These are phyloP conservation scores for Lachancea waltii DNA, from an alignment of 805 yeast genomes.

Conservation along the genomic window DNA sequence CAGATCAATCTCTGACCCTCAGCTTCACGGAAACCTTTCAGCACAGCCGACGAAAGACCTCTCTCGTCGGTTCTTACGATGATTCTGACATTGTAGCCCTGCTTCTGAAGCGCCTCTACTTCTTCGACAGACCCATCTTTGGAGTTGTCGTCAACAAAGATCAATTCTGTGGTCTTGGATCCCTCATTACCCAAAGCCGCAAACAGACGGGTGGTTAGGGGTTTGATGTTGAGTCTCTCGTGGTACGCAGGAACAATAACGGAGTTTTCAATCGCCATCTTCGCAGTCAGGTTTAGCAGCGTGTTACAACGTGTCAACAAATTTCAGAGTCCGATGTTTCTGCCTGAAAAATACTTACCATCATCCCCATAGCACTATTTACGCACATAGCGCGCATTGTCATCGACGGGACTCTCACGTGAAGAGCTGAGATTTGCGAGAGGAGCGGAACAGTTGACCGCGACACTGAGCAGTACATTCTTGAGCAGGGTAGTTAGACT, in stretches of 20 bases:
- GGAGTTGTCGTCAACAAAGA: conserved; percentile 47
- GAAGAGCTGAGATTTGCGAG: too few species aligned
- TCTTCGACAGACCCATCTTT: conserved; percentile 48
- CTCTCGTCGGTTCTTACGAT: conserved; percentile 46
- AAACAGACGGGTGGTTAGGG: conserved; percentile 42
- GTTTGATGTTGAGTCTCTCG: conserved; percentile 43
- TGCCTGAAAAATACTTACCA: too few species aligned
- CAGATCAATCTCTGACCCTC: conserved; percentile 43
- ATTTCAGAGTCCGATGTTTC: background rate
- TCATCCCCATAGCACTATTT: too few species aligned
- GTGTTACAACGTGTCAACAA: too few species aligned
- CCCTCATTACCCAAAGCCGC: conserved; percentile 41
- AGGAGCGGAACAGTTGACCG: too few species aligned
- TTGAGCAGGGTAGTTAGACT: too few species aligned
- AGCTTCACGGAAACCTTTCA: conserved; percentile 42
- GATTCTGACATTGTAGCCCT: conserved; percentile 43
- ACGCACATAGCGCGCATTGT: too few species aligned
- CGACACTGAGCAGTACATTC: too few species aligned
- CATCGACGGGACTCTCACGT: too few species aligned
- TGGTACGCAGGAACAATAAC: conserved; percentile 48
- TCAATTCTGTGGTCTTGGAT: conserved; percentile 39
- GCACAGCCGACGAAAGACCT: conserved; percentile 45
- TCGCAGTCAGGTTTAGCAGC: too few species aligned
- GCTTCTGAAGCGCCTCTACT: conserved; percentile 38
- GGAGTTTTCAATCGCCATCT: conserved; percentile 35